These are phyloP conservation scores for Venturiaceae sp. DNA, from an alignment of 2,329 filamentous ascomycete species.

Conservation along the genomic window DNA sequence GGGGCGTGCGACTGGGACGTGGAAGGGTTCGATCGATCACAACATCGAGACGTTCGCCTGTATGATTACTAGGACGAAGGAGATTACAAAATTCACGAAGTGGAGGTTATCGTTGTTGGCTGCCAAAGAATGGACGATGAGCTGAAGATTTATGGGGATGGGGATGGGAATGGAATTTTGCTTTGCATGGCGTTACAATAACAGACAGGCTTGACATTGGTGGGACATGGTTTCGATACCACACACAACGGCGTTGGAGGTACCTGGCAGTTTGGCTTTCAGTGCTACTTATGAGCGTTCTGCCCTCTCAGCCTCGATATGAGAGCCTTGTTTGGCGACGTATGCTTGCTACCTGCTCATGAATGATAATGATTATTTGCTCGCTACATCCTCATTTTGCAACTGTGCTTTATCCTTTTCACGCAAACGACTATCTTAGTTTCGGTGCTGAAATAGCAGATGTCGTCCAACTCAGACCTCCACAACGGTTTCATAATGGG, in stretches of 20 bases:
- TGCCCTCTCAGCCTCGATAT: not conserved
- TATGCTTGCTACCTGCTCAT: not conserved
- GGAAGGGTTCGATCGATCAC: not conserved
- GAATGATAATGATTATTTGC: not conserved
- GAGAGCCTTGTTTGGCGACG: not conserved
- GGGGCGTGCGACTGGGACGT: too few species aligned
- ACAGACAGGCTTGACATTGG: not conserved
- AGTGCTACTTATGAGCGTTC: not conserved
- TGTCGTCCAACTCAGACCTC: not conserved
- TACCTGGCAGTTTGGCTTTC: not conserved
- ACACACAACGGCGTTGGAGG: not conserved
- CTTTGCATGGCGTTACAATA: not conserved
- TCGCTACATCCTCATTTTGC: not conserved
- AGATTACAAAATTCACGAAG: not conserved
- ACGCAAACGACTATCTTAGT: too few species aligned
- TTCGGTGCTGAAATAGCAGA: too few species aligned
- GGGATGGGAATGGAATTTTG: not conserved
- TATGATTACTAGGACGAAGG: not conserved
- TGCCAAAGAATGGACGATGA: not conserved
- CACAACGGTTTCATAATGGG: not conserved
- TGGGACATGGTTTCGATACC: not conserved
- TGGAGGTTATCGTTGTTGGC: not conserved
- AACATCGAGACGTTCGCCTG: not conserved
- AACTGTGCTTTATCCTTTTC: not conserved
- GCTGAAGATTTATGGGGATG: not conserved